Evolutionary conservation across 129 eudicot species (phyloP).

Genomic region (Glebionis coronaria): DNA sequence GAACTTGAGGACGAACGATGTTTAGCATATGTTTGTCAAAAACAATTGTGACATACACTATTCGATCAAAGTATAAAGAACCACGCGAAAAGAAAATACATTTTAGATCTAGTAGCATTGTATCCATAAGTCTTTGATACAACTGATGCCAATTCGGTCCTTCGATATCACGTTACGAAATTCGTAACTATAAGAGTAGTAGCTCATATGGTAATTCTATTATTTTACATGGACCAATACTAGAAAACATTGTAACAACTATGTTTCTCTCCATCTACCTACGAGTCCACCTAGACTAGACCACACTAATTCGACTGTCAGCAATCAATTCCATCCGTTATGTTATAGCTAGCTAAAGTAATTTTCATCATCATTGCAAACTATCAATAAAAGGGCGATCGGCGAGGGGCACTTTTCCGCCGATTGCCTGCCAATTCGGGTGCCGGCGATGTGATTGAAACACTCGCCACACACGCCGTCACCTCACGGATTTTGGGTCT

Average conservation of each 20-base stretch:
- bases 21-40: no score
- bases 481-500: constrained; percentile 11
- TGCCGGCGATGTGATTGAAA: constrained; percentile 28
- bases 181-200: constrained; percentile 3
- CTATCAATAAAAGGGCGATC: constrained; percentile 60
- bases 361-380: constrained; percentile 1
- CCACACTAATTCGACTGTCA: constrained; percentile 13
- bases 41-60: no score
- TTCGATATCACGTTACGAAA: no score
- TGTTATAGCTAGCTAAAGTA: constrained; percentile 15
- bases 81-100: no score
- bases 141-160: no score
- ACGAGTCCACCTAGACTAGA: constrained; percentile 3
- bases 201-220: constrained; percentile 15
- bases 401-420: constrained; percentile 67
- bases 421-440: constrained; percentile 35
- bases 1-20: no score
- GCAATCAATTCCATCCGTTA: constrained; percentile 19
- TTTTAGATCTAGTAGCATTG: no score
- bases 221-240: constrained; percentile 21
- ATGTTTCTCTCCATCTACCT: neutral
- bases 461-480: constrained; percentile 9
- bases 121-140: no score
- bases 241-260: neutral
- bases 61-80: no score